Percentiles rank a stretch among this genome's conserved stretches.
Evolutionary conservation across 139 green algal species (phyloP).

Genomic region (Spirogloea muscicola): DNA sequence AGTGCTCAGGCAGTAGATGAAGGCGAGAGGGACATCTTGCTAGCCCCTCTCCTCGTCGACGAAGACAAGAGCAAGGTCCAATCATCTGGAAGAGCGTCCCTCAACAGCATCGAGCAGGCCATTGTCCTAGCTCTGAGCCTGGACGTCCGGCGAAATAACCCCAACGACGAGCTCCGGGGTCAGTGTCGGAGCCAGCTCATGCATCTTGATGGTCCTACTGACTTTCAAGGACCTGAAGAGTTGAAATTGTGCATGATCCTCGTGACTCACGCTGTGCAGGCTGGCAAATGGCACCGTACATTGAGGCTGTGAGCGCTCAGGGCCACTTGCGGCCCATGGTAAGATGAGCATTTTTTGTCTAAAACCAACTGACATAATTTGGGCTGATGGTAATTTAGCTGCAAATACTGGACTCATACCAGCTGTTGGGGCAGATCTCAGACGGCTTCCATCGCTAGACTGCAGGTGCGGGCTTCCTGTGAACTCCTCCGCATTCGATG

Average conservation of each 20-base stretch:
- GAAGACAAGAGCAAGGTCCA: too few species aligned
- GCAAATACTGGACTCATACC: too few species aligned
- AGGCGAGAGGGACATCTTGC: too few species aligned
- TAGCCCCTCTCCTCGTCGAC: too few species aligned
- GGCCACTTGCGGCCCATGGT: background rate
- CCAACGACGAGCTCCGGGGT: constrained; percentile 8
- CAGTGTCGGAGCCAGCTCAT: background rate
- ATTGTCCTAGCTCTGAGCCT: background rate
- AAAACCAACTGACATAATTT: too few species aligned
- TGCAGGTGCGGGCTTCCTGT: background rate
- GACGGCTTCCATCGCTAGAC: background rate
- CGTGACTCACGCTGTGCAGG: background rate
- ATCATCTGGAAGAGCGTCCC: too few species aligned
- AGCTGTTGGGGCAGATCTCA: too few species aligned
- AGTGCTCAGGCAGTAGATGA: too few species aligned
- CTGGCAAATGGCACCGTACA: constrained; percentile 14
- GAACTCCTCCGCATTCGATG: constrained; percentile 1
- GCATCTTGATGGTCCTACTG: background rate
- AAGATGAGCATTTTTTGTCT: background rate
- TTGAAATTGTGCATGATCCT: background rate
- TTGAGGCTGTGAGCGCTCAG: constrained; percentile 8
- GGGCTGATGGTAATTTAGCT: too few species aligned
- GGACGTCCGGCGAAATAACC: constrained; percentile 1
- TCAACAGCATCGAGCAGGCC: too few species aligned
- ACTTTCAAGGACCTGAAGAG: background rate